Evolutionary conservation across 345 rosid genomes (phyloP).

Genomic region (Populus pruinosa): DNA sequence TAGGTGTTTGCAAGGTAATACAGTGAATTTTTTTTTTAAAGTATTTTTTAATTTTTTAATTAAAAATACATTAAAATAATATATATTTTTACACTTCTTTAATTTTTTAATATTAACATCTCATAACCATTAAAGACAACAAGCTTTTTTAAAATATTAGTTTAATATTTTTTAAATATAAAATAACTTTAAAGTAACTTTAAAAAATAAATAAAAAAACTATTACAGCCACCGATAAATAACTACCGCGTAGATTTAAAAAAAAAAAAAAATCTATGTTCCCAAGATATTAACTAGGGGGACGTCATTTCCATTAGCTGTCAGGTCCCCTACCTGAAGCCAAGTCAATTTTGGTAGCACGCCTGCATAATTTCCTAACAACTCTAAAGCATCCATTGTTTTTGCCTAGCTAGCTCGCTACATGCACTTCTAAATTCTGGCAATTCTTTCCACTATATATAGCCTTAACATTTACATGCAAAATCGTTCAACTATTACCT

Average conservation of each 20-base stretch:
- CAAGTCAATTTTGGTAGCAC: neutral
- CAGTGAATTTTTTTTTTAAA: too few relatives aligned
- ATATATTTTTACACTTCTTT: too few relatives aligned
- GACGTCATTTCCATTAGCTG: neutral
- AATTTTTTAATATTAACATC: too few relatives aligned
- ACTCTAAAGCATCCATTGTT: neutral
- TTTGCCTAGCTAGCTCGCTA: neutral
- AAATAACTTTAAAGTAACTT: too few relatives aligned
- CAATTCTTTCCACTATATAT: neutral
- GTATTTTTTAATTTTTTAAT: too few relatives aligned
- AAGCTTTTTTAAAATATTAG: too few relatives aligned
- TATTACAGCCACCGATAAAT: too few relatives aligned
- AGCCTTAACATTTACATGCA: neutral
- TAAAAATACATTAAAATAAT: too few relatives aligned
- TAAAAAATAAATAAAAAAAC: too few relatives aligned
- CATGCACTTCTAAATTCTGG: neutral
- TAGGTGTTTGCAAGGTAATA: too few relatives aligned
- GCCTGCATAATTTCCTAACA: neutral
- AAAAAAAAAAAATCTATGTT: neutral
- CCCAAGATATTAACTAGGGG: neutral
- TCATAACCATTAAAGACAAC: too few relatives aligned
- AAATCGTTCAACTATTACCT: neutral
- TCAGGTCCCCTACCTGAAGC: neutral
- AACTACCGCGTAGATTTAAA: neutral
- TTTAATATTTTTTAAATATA: too few relatives aligned